Conservation (phyloP, 1,284 basidiomycete species). For the Rhodotorula mucilaginosa region DNA sequence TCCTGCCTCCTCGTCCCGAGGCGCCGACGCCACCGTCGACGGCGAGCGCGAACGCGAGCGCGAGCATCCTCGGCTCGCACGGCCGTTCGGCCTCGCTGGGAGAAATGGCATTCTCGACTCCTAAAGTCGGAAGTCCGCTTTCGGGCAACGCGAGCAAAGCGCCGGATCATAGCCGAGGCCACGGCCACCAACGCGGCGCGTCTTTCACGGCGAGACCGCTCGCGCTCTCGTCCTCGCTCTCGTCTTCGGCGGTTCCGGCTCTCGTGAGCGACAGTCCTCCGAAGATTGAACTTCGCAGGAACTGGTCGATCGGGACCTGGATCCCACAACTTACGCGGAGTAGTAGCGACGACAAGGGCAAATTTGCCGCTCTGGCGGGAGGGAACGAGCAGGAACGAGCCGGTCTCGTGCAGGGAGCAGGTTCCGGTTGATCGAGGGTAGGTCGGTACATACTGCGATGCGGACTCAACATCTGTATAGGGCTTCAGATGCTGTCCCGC, state of each 20-base stretch:
- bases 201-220: conserved; percentile 2
- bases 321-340: conserved; percentile 4
- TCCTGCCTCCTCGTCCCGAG: no score
- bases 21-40: no score
- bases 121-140: neutral
- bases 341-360: neutral
- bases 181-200: neutral
- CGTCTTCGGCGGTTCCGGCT: neutral
- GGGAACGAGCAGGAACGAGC: neutral
- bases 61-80: no score
- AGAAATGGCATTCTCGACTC: neutral
- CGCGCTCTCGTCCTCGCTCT: neutral
- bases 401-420: neutral
- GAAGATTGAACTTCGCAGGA: conserved; percentile 9
- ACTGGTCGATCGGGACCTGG: conserved; percentile 14
- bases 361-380: neutral
- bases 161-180: neutral
- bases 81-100: neutral
- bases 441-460: neutral
- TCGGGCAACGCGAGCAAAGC: neutral
- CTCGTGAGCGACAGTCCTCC: neutral
- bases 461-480: neutral
- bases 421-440: neutral
- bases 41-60: no score
- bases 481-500: neutral